phyloP scores from a whole-genome alignment of 202 grass and related monocot species.

The Schoenoplectus tabernaemontani region DNA sequence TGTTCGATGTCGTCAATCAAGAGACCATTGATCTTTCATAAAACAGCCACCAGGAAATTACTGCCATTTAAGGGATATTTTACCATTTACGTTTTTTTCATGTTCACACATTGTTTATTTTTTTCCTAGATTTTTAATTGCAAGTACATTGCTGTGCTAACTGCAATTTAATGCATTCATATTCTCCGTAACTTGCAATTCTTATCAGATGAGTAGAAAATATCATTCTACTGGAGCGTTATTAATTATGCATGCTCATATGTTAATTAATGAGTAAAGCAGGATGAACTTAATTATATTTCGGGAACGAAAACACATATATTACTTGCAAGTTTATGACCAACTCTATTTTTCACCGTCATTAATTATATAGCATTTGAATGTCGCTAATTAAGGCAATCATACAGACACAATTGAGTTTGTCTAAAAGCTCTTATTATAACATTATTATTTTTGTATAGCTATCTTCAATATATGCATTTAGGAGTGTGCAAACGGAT shows the following conservation, averaged over 20 bases:
- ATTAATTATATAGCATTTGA: no score
- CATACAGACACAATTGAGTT: no score
- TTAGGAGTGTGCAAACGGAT: no score
- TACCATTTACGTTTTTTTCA: background rate
- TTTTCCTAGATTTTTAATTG: background rate
- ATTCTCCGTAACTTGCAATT: background rate
- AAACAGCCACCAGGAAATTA: background rate
- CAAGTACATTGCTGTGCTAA: background rate
- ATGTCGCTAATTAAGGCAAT: no score
- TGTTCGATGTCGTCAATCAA: background rate
- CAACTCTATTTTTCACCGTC: no score
- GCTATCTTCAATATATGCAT: no score
- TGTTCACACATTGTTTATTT: background rate
- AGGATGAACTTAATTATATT: background rate
- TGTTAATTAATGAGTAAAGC: background rate
- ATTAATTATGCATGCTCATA: background rate
- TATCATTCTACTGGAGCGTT: background rate
- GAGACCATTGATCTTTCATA: background rate
- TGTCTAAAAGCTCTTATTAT: no score
- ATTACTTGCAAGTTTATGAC: no score
- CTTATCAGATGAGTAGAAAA: background rate
- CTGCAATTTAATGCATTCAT: slow-evolving; percentile 11
- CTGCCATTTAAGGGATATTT: slow-evolving; percentile 6
- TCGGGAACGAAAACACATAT: background rate
- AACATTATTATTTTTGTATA: no score